Base-by-base conservation (phyloP, 495 filamentous ascomycete species). In the Tetracladium marchalianum region DNA sequence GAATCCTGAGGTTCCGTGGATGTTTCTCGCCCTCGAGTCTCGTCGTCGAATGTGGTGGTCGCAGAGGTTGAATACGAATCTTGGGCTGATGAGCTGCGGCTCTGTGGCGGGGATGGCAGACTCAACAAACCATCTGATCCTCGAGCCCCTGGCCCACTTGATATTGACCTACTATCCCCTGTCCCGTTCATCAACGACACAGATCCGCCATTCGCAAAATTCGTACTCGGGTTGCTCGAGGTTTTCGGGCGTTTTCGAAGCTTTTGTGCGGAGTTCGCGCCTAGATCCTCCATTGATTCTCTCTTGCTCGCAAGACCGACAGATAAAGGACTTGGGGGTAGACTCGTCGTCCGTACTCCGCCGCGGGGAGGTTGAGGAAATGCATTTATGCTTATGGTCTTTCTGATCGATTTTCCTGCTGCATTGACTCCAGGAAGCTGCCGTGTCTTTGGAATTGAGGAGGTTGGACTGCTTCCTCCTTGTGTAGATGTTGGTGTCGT, bases 11-110 rank as follows among this genome's bases (percentile, higher is more conserved):
- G 65, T 40, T 72, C 64, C 3, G 34, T 43, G 44, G 38, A 58
- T 44, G 10, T 60, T 63, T 37, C 57, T 46, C 62, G 64, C 53
- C 73, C 60, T 58, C 69, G 52, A 11, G 58, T 35, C 17, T 85
- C 82, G 10, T 66, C 62, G 46, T 88, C 88, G 43, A 94, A 88
- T 52, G 88, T 89, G 4, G 84, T 87, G 0, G 89, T 95, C 31
- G 84, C 87, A 37, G 84, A 89, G 9, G 88, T 92, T 9, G 87
- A 90, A 61, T 89, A 90, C 2, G 89, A 95, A 27, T 81, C 89
- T 61, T 94, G 81, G 4, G 86, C 83, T 17, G 89, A 95, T 31
- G 88, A 94, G 63, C 81, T 90, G 55, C 87, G 74, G 62, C 89
- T 95, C 47, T 89, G 84, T 1, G 85, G 75, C n/a, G 84, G 84